Conservation (phyloP, 2,329 filamentous ascomycete species). For the Xylariomycetidae sp. region DNA sequence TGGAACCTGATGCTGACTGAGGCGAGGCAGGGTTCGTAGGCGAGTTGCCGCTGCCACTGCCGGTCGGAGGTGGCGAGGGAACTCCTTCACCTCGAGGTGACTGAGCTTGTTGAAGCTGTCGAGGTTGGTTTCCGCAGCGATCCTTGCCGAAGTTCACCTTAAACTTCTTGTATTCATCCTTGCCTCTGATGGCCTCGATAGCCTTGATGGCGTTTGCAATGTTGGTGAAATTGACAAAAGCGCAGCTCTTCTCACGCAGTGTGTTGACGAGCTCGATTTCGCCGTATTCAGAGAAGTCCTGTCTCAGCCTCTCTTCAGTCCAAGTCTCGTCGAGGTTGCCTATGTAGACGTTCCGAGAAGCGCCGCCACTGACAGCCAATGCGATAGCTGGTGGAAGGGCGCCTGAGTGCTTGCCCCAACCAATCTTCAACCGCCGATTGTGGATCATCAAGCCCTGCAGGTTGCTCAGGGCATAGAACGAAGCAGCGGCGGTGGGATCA, state of each 20-base stretch:
- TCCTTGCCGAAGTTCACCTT: slow-evolving; percentile 99
- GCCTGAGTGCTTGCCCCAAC: slow-evolving; percentile 98
- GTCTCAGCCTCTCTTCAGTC: slow-evolving; percentile 91
- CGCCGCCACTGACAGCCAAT: slow-evolving; percentile 89
- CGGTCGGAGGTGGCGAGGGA: slow-evolving; percentile 53
- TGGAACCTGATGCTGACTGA: slow-evolving; percentile 50
- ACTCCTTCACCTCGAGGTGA: slow-evolving; percentile 62
- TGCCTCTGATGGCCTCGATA: slow-evolving; percentile 89
- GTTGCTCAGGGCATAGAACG: slow-evolving; percentile 97
- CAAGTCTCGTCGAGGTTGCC: slow-evolving; percentile 96
- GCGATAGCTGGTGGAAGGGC: slow-evolving; percentile 94
- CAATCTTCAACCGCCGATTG: slow-evolving; percentile 95
- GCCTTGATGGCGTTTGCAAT: slow-evolving; percentile 99
- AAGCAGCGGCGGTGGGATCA: slow-evolving; percentile 93
- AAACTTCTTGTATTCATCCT: slow-evolving; percentile 96
- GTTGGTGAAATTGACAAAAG: slow-evolving; percentile 99
- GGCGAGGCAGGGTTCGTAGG: slow-evolving; percentile 51
- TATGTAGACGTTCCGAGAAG: slow-evolving; percentile 97
- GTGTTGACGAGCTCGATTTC: slow-evolving; percentile 98
- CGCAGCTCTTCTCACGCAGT: slow-evolving; percentile 96
- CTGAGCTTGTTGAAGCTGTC: slow-evolving; percentile 70
- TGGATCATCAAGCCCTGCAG: slow-evolving; percentile 98
- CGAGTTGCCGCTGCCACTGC: slow-evolving; percentile 55
- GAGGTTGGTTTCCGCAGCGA: slow-evolving; percentile 90
- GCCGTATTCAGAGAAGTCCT: slow-evolving; percentile 95